Base-by-base conservation (phyloP, 1,284 basidiomycete genomes). In the Cutaneotrichosporon mucoides region DNA sequence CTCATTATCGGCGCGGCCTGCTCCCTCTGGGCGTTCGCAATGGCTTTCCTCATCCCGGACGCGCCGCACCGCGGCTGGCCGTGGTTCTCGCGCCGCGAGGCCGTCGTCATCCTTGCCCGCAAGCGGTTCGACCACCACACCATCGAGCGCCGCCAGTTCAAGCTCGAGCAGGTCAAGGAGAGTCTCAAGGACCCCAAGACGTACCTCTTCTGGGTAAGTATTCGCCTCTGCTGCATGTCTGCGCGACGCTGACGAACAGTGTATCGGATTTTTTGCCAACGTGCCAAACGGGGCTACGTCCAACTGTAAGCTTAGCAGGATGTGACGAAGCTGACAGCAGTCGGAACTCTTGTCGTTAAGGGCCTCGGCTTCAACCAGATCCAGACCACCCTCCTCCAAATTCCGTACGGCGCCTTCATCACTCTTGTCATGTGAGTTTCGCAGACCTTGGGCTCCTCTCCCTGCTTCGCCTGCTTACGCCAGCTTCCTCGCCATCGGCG, bases 91-190 rank as follows among this genome's bases (percentile, higher is more conserved):
- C 68, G 72, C 16, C 63, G 75, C 2, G 73, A 80, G 59, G 64
- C 71, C 2, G 60, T 77, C 36, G 66, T 79, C 35, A 71, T 73
- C n/a, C 68, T 79, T 37, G 67, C 71, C 37, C 67, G 78, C 8
- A 74, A 79, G 59, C 64, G 73, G 15, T 52, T 70, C 50, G 77
- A 80, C 62, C 70, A 77, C 59, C 72, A 73, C 35, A 76, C 76
- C n/a, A 72, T 79, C 51, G 74, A 78, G 61, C 74, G 78, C 57
- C 64, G 69, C 9, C 66, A 73, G 49, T 70, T 79, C 67, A 77
- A 79, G 60, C 64, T 64, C 68, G 66, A 75, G 24, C 79, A 81
- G 60, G 61, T 76, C 10, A 57, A 42, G 13, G 79, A 80, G 58
- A 72, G 73, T 2, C 6, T 76, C 34, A 64, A 58, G 38, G 79